Evolutionary conservation across 495 filamentous ascomycete genomes (phyloP).

Genomic region (Talaromyces liani): DNA sequence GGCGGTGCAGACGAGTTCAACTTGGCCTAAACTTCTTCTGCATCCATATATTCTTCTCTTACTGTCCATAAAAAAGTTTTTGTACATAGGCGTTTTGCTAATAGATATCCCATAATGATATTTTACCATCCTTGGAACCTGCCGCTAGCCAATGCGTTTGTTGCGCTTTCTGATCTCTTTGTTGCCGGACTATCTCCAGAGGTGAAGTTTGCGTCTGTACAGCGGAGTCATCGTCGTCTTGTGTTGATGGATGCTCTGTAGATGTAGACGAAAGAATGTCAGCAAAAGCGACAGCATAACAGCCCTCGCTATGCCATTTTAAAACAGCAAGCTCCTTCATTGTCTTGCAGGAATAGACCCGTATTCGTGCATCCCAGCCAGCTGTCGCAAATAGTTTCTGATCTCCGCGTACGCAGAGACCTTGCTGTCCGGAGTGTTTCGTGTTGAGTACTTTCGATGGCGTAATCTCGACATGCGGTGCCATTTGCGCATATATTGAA

Average conservation of each 20-base stretch:
- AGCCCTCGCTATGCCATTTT: conserved; percentile 91
- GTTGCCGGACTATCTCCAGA: conserved; percentile 49
- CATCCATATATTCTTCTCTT: not conserved
- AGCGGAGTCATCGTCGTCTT: not conserved
- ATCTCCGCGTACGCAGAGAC: conserved; percentile 68
- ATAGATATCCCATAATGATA: conserved; percentile 94
- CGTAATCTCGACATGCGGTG: conserved; percentile 14
- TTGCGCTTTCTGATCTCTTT: conserved; percentile 56
- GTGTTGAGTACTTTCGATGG: conserved; percentile 62
- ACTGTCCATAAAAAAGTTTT: conserved; percentile 15
- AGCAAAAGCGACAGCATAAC: conserved; percentile 80
- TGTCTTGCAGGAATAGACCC: conserved; percentile 74
- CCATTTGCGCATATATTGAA: conserved; percentile 3
- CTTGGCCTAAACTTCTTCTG: conserved; percentile 50
- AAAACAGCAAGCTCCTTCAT: conserved; percentile 88
- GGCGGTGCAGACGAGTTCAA: conserved; percentile 74
- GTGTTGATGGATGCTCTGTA: not conserved
- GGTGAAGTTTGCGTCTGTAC: conserved; percentile 12
- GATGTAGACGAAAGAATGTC: conserved; percentile 18
- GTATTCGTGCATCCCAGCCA: conserved; percentile 77
- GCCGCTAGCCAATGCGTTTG: conserved; percentile 81
- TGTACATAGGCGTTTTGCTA: conserved; percentile 30
- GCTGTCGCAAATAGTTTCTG: conserved; percentile 81
- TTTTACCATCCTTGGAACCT: conserved; percentile 91
- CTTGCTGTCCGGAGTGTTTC: conserved; percentile 85